These are phyloP conservation scores for Pyrenula aspistea DNA, from an alignment of 495 filamentous ascomycete genomes.

Conservation along the genomic window DNA sequence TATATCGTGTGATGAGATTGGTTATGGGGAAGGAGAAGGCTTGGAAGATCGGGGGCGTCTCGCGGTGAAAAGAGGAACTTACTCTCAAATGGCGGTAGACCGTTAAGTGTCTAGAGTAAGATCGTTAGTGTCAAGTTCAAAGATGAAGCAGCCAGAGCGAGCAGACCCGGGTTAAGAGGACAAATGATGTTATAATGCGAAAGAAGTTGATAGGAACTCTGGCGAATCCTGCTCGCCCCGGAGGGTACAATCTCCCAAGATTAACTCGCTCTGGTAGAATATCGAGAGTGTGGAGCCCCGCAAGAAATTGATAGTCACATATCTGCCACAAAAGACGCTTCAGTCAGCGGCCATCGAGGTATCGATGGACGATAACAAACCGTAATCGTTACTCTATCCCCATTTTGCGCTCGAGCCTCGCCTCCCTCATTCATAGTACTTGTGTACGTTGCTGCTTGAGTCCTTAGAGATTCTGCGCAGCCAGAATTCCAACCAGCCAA, in stretches of 20 bases:
- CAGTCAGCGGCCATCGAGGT: neutral
- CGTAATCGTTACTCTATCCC: neutral
- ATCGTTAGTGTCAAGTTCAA: neutral
- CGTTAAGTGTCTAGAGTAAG: neutral
- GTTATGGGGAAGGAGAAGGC: neutral
- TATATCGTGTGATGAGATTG: neutral
- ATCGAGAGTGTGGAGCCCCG: neutral
- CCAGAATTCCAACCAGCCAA: neutral
- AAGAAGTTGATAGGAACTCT: neutral
- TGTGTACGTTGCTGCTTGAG: neutral
- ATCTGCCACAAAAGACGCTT: neutral
- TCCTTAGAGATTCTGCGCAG: neutral
- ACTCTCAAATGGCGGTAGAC: neutral
- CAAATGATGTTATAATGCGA: neutral
- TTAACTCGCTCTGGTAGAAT: neutral
- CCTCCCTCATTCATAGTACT: neutral
- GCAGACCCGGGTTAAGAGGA: neutral
- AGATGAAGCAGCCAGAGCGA: neutral
- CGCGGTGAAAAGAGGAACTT: too few relatives aligned
- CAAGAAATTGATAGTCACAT: neutral
- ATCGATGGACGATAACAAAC: neutral
- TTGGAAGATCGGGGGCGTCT: too few relatives aligned
- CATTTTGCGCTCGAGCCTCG: neutral
- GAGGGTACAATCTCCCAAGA: neutral
- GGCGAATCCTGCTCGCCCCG: neutral